These are phyloP conservation scores for Coemansia sp. DNA, from an alignment of 192 early-diverging fungal species.

Conservation along the genomic window DNA sequence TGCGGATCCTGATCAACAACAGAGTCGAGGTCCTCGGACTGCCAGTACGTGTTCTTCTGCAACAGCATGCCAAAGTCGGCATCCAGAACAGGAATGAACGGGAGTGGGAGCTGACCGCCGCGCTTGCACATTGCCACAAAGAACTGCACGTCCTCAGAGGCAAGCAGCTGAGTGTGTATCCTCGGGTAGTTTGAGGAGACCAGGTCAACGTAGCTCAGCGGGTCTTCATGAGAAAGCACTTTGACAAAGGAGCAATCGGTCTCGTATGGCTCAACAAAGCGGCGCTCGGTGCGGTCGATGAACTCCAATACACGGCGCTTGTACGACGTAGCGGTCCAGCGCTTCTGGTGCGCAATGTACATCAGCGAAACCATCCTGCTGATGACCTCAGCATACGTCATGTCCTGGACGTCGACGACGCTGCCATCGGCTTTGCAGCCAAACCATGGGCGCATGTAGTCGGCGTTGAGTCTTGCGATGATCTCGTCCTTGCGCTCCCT, in stretches of 20 bases:
- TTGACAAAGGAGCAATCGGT: background rate
- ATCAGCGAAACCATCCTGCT: constrained; percentile 77
- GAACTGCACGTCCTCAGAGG: constrained; percentile 34
- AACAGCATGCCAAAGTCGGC: constrained; percentile 85
- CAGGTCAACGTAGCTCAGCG: constrained; percentile 16
- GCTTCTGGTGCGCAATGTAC: constrained; percentile 65
- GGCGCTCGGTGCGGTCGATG: constrained; percentile 78
- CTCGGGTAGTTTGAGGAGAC: constrained; percentile 15
- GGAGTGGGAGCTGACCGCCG: constrained; percentile 80
- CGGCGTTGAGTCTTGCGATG: constrained; percentile 80
- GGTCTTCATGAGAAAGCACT: background rate
- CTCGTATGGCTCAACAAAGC: constrained; percentile 53
- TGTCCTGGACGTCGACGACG: constrained; percentile 79
- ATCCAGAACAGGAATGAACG: constrained; percentile 85
- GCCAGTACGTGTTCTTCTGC: constrained; percentile 90
- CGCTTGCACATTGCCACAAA: constrained; percentile 52
- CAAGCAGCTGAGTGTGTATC: constrained; percentile 6
- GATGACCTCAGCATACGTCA: constrained; percentile 88
- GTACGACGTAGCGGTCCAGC: constrained; percentile 79
- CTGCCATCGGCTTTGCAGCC: constrained; percentile 64
- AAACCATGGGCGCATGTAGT: constrained; percentile 94
- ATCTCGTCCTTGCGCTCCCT: constrained; percentile 74
- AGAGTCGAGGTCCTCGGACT: constrained; percentile 82
- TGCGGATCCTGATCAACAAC: constrained; percentile 82
- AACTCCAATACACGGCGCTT: constrained; percentile 79